These are phyloP conservation scores for Trichophyton benhamiae DNA, from an alignment of 2,329 filamentous ascomycete species.

Conservation along the genomic window DNA sequence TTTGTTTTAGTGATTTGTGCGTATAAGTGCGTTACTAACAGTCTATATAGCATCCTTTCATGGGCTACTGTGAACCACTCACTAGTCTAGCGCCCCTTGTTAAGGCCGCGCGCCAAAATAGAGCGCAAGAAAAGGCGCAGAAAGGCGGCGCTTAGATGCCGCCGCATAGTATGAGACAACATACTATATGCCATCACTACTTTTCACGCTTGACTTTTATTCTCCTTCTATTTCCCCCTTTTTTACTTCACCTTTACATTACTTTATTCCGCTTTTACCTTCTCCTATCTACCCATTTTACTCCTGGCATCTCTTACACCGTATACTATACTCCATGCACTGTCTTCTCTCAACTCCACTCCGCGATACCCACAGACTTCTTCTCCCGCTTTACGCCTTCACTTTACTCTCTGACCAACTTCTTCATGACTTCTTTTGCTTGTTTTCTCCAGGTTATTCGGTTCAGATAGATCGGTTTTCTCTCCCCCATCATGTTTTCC, in stretches of 20 bases:
- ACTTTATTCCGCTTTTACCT: neutral
- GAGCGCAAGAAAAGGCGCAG: constrained; percentile 70
- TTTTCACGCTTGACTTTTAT: neutral
- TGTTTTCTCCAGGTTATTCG: neutral
- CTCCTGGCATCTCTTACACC: neutral
- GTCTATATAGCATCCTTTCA: constrained; percentile 61
- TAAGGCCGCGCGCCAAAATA: constrained; percentile 68
- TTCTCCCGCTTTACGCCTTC: neutral
- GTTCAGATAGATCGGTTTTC: neutral
- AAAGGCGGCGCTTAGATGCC: constrained; percentile 39
- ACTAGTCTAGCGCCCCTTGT: constrained; percentile 75
- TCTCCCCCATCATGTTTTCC: neutral
- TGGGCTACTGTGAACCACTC: constrained; percentile 62
- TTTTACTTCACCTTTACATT: neutral
- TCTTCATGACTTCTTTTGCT: neutral
- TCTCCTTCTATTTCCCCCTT: neutral
- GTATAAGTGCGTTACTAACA: neutral
- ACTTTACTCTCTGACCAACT: neutral
- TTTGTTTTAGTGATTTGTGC: neutral
- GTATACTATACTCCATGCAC: neutral
- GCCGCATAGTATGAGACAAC: neutral
- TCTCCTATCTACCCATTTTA: neutral
- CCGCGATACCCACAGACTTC: neutral
- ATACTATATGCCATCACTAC: neutral
- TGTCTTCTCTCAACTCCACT: neutral